Conservation (phyloP, 305 asterid species). For the Solanum hybrid region DNA sequence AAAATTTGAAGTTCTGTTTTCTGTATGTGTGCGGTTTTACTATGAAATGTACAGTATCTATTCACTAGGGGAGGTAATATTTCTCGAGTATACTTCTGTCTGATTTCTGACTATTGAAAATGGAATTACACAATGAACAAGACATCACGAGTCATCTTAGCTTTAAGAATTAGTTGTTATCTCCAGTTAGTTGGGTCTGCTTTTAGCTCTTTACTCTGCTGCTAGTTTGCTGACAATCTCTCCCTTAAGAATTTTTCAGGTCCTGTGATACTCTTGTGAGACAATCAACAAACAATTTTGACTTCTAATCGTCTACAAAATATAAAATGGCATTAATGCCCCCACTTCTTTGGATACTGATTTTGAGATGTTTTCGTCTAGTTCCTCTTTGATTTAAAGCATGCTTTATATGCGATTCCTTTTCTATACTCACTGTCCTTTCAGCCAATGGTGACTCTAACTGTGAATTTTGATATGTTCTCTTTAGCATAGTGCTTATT, state of each 20-base stretch:
- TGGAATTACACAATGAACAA: neutral
- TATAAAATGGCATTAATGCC: neutral
- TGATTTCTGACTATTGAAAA: neutral
- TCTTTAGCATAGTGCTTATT: slow-evolving; percentile 15
- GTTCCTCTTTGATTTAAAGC: neutral
- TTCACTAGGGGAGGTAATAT: neutral
- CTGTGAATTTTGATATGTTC: neutral
- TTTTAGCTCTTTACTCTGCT: neutral
- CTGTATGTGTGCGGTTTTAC: neutral
- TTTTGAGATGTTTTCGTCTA: slow-evolving; percentile 1
- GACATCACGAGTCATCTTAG: neutral
- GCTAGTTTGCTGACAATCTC: neutral
- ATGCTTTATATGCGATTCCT: neutral
- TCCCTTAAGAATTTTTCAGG: neutral
- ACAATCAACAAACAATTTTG: neutral
- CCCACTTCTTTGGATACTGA: neutral
- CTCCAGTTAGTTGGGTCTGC: neutral
- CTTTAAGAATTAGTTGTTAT: neutral
- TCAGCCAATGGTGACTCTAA: neutral
- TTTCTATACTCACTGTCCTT: neutral
- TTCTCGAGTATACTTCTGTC: neutral
- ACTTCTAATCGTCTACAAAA: neutral
- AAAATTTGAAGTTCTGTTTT: neutral
- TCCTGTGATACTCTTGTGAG: neutral
- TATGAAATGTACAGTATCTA: neutral